A percentile compares a stretch with the other conserved stretches of the same genome.
These are phyloP conservation scores for Apiospora sp. DNA, from an alignment of 2,329 filamentous ascomycete species.

Conservation along the genomic window DNA sequence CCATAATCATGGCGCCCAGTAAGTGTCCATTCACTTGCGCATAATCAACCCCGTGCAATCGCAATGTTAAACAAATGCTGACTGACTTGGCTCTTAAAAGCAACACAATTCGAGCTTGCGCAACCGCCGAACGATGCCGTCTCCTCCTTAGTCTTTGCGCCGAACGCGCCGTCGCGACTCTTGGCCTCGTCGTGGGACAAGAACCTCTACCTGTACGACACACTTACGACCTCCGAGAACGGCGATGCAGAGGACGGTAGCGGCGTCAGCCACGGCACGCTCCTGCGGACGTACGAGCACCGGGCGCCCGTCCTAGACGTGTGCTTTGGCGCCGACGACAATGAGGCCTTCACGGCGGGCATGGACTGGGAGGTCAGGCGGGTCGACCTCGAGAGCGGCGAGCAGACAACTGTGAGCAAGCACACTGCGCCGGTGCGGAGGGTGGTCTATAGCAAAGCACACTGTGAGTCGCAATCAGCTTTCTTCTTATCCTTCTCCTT, in stretches of 20 bases:
- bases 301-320: conserved; percentile 88
- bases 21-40: conserved; percentile 11
- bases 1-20: conserved; percentile 38
- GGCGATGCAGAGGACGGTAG: conserved; percentile 40
- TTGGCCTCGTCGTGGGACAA: conserved; percentile 97
- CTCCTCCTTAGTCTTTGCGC: conserved; percentile 86
- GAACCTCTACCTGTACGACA: conserved; percentile 88
- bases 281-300: conserved; percentile 80
- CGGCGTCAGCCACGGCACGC: conserved; percentile 53
- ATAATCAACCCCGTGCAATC: not conserved
- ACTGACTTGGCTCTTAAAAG: conserved; percentile 45
- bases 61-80: not conserved
- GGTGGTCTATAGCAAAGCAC: conserved; percentile 80
- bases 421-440: conserved; percentile 83
- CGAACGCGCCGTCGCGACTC: conserved; percentile 75
- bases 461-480: conserved; percentile 58
- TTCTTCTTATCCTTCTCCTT: not conserved
- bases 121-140: conserved; percentile 87
- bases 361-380: conserved; percentile 86
- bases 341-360: conserved; percentile 85
- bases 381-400: conserved; percentile 75
- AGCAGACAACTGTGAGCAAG: conserved; percentile 77
- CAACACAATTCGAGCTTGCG: conserved; percentile 82
- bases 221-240: conserved; percentile 63
- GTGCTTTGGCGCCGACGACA: conserved; percentile 84